Conservation (phyloP, 192 early-diverging fungal genomes). For the Phycomyces nitens region DNA sequence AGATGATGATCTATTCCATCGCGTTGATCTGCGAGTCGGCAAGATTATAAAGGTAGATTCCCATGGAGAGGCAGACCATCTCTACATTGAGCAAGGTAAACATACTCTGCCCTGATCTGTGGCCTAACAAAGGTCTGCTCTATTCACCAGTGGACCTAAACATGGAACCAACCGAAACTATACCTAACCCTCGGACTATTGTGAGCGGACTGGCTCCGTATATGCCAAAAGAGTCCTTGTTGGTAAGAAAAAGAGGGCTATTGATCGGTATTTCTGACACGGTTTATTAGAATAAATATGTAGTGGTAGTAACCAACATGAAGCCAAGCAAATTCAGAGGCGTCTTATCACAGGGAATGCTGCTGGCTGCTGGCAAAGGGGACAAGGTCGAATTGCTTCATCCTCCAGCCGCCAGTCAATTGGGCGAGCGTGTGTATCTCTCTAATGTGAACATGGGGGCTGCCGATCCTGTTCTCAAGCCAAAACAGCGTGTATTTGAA, state of each 20-base stretch:
- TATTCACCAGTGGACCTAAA: slow-evolving; percentile 57
- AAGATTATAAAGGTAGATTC: slow-evolving; percentile 48
- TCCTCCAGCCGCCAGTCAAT: slow-evolving; percentile 42
- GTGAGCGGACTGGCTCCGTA: slow-evolving; percentile 61
- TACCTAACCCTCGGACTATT: slow-evolving; percentile 51
- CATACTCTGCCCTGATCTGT: too few species aligned
- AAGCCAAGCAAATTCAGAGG: slow-evolving; percentile 65
- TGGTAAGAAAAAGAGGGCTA: slow-evolving; percentile 17
- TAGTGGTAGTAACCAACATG: slow-evolving; percentile 60
- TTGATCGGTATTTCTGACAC: slow-evolving; percentile 4
- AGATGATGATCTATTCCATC: slow-evolving; percentile 39
- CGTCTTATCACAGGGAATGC: slow-evolving; percentile 61
- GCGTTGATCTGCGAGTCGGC: slow-evolving; percentile 59
- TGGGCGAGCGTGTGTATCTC: slow-evolving; percentile 53
- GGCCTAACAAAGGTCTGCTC: too few species aligned
- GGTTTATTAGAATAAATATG: slow-evolving; percentile 30
- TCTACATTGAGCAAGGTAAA: slow-evolving; percentile 47
- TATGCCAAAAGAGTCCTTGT: slow-evolving; percentile 49
- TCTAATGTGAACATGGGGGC: slow-evolving; percentile 36
- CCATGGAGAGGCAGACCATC: slow-evolving; percentile 51
- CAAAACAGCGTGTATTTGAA: slow-evolving; percentile 31
- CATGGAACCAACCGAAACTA: slow-evolving; percentile 41
- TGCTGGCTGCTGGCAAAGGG: slow-evolving; percentile 54
- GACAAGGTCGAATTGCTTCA: slow-evolving; percentile 55
- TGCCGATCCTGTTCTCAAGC: slow-evolving; percentile 20